Evolutionary conservation across 2,329 filamentous ascomycete genomes (phyloP), one percentile per base, ranked within the genome.

Genomic region (Beauveria medogensis): DNA sequence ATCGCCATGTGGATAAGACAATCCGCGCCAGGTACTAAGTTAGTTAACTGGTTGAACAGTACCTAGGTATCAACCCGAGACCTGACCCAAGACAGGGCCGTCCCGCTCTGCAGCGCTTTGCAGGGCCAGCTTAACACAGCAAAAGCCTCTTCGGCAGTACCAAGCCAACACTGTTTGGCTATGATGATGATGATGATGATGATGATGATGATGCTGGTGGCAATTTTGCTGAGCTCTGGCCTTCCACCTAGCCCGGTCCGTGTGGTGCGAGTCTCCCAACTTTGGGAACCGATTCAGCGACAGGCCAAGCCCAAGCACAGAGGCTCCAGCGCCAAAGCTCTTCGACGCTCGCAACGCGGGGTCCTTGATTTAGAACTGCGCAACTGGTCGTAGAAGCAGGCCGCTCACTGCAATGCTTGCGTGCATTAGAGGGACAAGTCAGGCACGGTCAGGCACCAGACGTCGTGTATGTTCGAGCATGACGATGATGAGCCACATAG

Each of bases 91-190:
- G 28, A 43, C 57, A 53, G 57, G 57, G 48, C 57, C 57, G 57
- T 59, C 57, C 57, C 57, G 57, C 57, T 37, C 40, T 47, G 20
- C 56, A 44, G 55, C 37, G 34, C 55, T 50, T 57, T 28, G 28
- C 43, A n/a, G 22, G 16, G 46, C 46, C 37, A 37, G 47, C 30
- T 58, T 58, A 22, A 51, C 34, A 58, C 55, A 51, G 34, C 28
- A 58, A 47, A 20, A 26, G 43, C 14, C 54, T 28, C 30, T 54
- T 48, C 55, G 44, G 20, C n/a, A 43, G 40, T 24, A 24, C 30
- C 46, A 34, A 58, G 46, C 46, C 30, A 58, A 14, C 46, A 40
- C 20, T 50, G 55, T 28, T 22, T 57, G 44, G 20, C 34, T 37
- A 37, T 37, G 14, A 37, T 14, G 34, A 37, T 14, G 34, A 37